Conservation (phyloP, 2,329 filamentous ascomycete species). For the Fusarium xylarioides region DNA sequence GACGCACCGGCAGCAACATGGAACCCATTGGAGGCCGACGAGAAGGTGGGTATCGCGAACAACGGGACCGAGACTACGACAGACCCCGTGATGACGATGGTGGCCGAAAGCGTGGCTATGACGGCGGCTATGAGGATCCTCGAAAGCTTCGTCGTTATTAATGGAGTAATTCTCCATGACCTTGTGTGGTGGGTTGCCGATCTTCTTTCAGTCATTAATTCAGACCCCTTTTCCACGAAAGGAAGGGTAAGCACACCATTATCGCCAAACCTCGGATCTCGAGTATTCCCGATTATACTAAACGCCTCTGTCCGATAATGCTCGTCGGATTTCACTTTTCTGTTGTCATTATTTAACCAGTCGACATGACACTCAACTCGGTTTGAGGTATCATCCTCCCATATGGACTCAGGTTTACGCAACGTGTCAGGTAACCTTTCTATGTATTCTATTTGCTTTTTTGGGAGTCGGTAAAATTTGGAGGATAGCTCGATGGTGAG, state of each 20-base stretch:
- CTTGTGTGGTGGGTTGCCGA: slow-evolving; percentile 40
- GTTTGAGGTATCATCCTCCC: neutral
- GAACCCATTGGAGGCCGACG: slow-evolving; percentile 81
- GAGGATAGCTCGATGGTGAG: slow-evolving; percentile 22
- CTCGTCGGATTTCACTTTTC: neutral
- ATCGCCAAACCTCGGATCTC: slow-evolving; percentile 14
- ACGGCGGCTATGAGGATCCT: slow-evolving; percentile 83
- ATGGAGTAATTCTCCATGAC: slow-evolving; percentile 9
- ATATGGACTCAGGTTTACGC: slow-evolving; percentile 17
- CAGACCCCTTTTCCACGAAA: slow-evolving; percentile 34
- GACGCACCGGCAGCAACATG: slow-evolving; percentile 79
- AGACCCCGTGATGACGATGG: slow-evolving; percentile 65
- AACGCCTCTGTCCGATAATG: neutral
- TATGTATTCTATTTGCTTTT: slow-evolving; percentile 45
- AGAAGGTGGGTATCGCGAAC: slow-evolving; percentile 65
- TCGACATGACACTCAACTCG: neutral
- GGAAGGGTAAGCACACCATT: slow-evolving; percentile 35
- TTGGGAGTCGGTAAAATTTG: slow-evolving; percentile 23
- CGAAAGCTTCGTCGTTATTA: slow-evolving; percentile 72
- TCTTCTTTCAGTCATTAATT: slow-evolving; percentile 32
- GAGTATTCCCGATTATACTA: neutral
- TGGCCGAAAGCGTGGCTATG: slow-evolving; percentile 74
- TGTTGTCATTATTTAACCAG: slow-evolving; percentile 11
- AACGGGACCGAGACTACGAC: slow-evolving; percentile 63
- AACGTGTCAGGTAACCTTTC: slow-evolving; percentile 40